Evolutionary conservation across 1,284 basidiomycete genomes (phyloP).

Genomic region (Cryptococcus jaspeensis): DNA sequence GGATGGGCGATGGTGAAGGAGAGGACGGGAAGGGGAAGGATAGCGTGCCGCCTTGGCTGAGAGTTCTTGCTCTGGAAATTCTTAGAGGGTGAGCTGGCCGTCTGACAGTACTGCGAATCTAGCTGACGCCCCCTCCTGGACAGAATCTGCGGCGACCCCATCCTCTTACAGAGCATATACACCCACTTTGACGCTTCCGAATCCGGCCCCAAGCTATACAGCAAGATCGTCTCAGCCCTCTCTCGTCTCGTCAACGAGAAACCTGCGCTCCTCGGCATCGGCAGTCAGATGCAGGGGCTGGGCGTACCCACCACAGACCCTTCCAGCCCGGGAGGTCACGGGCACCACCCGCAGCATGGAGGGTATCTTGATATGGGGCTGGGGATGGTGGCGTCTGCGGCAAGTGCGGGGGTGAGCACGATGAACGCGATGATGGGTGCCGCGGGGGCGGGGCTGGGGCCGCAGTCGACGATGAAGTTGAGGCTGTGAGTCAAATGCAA

Average conservation of each 20-base stretch:
- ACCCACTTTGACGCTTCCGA: conserved; percentile 67
- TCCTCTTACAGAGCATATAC: conserved; percentile 77
- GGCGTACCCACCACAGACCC: conserved; percentile 56
- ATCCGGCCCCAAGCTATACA: conserved; percentile 68
- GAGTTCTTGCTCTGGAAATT: conserved; percentile 87
- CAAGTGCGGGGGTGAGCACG: conserved; percentile 71
- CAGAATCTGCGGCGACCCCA: conserved; percentile 76
- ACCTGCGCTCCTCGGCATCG: conserved; percentile 74
- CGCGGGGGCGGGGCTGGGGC: conserved; percentile 63
- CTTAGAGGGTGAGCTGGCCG: conserved; percentile 65
- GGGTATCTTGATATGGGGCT: conserved; percentile 66
- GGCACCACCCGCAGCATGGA: conserved; percentile 10
- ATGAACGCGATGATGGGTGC: conserved; percentile 69
- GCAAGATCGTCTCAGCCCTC: conserved; percentile 73
- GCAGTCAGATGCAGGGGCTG: conserved; percentile 74
- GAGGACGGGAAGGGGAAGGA: conserved; percentile 32
- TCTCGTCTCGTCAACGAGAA: conserved; percentile 84
- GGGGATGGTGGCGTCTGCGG: conserved; percentile 77
- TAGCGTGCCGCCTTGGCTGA: conserved; percentile 69
- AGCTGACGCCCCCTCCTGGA: background rate
- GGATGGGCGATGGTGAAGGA: conserved; percentile 62
- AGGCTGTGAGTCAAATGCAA: conserved; percentile 63
- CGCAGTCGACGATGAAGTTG: conserved; percentile 75
- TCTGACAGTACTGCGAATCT: background rate
- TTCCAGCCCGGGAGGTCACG: conserved; percentile 12